Evolutionary conservation across 345 rosid species (phyloP), one percentile per base, ranked within the genome.

Genomic region (Kandelia obovata): DNA sequence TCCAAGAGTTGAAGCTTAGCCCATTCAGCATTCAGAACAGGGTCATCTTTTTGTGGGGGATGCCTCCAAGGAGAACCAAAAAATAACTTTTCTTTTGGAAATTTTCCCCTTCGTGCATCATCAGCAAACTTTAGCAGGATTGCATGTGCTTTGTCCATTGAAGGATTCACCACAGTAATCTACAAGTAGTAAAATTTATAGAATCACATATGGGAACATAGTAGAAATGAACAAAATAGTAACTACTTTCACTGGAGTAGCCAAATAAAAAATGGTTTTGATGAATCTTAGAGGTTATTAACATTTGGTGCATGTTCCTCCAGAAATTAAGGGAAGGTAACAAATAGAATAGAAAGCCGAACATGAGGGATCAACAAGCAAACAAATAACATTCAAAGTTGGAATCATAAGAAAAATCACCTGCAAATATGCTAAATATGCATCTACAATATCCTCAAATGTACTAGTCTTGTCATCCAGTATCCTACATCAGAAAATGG

Each of bases 61-160:
- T 96, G 95, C 73, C 97, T 87, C 98, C 98, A 96, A 65, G 98
- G 76, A 77, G 95, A 87, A 77, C 99, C 99, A 84, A 86, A 96
- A 34, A 82, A 83, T 53, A 92, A 72, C 76, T 69, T 89, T 67
- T 89, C 90, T 72, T 79, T 80, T 11, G 88, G 84, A 76, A 92
- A 75, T 65, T 61, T 84, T 80, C 97, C 96, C 55, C 66, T 77
- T 67, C 57, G 85, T 35, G 77, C 96, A 79, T 90, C 98, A 71
- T 58, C 69, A 52, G 91, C 97, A 81, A 90, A 90, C 65, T 82
- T 80, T 72, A 85, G 88, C 25, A 92, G 80, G 76, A 85, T 73
- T 57, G 67, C 73, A 69, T 84, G 69, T 31, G 97, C 99, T 71
- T 82, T 96, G 17, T 90, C 88, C 94, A 96, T 90, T 65, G 92